phyloP scores from a whole-genome alignment of 768 basidiomycete species.

The Pleurotus djamor region DNA sequence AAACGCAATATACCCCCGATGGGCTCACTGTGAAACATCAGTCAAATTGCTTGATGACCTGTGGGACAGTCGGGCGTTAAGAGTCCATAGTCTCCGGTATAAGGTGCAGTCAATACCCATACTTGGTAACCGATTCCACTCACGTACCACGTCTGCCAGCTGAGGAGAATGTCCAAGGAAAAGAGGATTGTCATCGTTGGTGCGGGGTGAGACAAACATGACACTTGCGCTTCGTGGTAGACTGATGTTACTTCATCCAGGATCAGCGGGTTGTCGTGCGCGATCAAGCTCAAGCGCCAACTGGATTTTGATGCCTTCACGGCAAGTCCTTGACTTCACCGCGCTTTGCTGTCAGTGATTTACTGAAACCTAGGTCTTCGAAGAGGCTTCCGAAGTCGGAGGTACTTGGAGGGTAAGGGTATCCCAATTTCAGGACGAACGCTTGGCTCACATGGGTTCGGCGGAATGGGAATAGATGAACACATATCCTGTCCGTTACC shows the following conservation, averaged over 20 bases:
- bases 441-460: background rate
- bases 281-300: background rate
- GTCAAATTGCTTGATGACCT: no score
- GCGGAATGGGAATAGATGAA: slow-evolving; percentile 24
- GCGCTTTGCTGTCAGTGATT: background rate
- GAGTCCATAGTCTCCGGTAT: no score
- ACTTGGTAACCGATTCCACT: no score
- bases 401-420: slow-evolving; percentile 49
- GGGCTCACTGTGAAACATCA: no score
- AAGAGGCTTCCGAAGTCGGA: slow-evolving; percentile 40
- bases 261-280: background rate
- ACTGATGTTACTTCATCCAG: background rate
- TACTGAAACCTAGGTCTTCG: slow-evolving; percentile 34
- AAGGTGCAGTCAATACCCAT: no score
- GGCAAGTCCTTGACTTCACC: background rate
- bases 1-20: no score
- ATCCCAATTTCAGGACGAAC: background rate
- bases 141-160: no score
- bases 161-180: background rate
- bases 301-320: background rate
- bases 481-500: slow-evolving; percentile 25
- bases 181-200: background rate
- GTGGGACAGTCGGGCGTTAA: no score
- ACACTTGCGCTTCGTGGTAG: background rate
- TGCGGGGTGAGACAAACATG: background rate